These are phyloP conservation scores for Glomus cerebriforme DNA, from an alignment of 192 early-diverging fungal genomes.

Conservation along the genomic window DNA sequence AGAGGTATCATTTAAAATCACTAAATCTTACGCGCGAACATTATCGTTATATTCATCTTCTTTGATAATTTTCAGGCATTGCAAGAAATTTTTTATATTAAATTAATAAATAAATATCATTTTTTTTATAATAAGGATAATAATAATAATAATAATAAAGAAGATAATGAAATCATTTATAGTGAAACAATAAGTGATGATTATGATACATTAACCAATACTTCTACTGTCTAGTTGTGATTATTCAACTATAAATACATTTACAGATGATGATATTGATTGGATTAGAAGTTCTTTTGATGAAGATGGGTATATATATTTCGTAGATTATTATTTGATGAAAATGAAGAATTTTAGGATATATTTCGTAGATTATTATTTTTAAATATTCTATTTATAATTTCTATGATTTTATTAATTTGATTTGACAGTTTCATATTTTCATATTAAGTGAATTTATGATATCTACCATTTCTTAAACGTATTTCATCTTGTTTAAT, in stretches of 20 bases:
- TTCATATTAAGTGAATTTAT: no score
- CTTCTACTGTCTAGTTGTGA: background rate
- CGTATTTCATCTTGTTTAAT: no score
- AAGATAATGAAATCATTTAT: background rate
- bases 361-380: background rate
- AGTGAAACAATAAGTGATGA: background rate
- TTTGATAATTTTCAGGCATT: background rate
- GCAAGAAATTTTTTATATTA: background rate
- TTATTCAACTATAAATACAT: background rate
- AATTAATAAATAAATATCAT: background rate
- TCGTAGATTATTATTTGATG: background rate
- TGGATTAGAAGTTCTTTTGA: background rate
- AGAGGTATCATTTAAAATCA: background rate
- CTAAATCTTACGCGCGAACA: background rate
- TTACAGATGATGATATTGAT: background rate
- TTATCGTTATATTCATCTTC: background rate
- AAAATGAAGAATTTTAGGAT: background rate
- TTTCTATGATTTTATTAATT: background rate
- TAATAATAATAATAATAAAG: background rate
- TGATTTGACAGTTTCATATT: no score
- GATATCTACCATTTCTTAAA: no score
- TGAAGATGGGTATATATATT: no score
- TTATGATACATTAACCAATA: no score
- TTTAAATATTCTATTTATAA: background rate
- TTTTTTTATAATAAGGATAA: background rate